These are phyloP conservation scores for Hibiscus trionum DNA, from an alignment of 345 rosid genomes.

Conservation along the genomic window DNA sequence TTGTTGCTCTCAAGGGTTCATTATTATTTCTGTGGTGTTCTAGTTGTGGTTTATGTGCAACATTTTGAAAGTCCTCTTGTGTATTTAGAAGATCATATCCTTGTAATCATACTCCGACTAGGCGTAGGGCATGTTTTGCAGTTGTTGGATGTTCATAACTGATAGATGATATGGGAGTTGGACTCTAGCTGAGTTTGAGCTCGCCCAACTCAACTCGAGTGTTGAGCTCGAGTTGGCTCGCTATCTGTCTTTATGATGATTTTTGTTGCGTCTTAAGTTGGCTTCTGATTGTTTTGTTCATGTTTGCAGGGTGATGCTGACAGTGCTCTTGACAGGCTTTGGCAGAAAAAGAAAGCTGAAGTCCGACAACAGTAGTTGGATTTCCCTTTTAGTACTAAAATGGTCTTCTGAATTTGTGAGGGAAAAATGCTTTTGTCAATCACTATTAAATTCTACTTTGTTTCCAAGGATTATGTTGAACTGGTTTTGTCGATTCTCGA, in stretches of 20 bases:
- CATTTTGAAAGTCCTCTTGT: too few relatives aligned
- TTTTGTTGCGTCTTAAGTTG: neutral
- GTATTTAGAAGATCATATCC: neutral
- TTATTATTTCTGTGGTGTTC: neutral
- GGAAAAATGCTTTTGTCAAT: neutral
- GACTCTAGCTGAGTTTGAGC: neutral
- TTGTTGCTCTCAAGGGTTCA: slow-evolving; percentile 29
- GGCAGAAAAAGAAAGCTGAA: slow-evolving; percentile 53
- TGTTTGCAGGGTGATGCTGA: slow-evolving; percentile 60
- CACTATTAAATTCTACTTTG: neutral
- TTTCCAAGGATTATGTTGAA: neutral
- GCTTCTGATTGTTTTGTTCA: neutral
- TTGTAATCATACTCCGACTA: neutral
- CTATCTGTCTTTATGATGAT: neutral
- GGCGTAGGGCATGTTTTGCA: neutral
- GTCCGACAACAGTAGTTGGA: slow-evolving; percentile 17
- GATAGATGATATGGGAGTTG: neutral
- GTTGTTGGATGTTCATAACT: neutral
- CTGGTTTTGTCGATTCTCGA: neutral
- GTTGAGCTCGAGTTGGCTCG: too few relatives aligned
- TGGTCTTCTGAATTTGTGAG: neutral
- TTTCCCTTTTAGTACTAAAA: neutral
- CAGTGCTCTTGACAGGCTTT: slow-evolving; percentile 60
- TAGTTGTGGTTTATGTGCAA: too few relatives aligned
- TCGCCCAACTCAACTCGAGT: too few relatives aligned